Evolutionary conservation across 352 stramenopile genomes (phyloP).

Genomic region (Thalassiosira pacifica): DNA sequence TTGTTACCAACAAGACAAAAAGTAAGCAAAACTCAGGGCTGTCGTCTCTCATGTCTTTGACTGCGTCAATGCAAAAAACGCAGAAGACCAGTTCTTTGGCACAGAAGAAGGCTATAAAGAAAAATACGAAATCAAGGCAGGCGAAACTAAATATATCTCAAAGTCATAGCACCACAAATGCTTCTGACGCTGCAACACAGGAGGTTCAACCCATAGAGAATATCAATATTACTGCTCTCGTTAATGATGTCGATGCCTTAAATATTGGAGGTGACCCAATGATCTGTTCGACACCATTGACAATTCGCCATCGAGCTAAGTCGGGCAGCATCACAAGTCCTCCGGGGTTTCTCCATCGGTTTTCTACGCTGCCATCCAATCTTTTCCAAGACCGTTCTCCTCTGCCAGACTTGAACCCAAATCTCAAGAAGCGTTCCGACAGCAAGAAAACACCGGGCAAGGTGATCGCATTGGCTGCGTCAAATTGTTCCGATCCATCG

Average conservation of each 20-base stretch:
- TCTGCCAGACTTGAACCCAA: conserved; percentile 41
- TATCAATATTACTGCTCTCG: conserved; percentile 1
- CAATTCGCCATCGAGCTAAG: conserved; percentile 16
- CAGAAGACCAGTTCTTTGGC: background rate
- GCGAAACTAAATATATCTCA: conserved; percentile 7
- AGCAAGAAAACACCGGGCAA: conserved; percentile 46
- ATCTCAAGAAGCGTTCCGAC: conserved; percentile 41
- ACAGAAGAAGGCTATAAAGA: background rate
- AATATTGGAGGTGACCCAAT: background rate
- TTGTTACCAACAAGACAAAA: background rate
- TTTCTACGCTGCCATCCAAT: conserved; percentile 38
- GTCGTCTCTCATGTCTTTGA: conserved; percentile 53
- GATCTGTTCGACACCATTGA: conserved; percentile 19
- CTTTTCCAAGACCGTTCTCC: conserved; percentile 38
- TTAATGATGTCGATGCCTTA: background rate
- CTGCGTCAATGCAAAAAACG: conserved; percentile 41
- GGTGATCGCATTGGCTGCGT: background rate
- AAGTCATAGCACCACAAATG: background rate
- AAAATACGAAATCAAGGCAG: background rate
- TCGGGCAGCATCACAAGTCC: conserved; percentile 22
- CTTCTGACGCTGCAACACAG: background rate
- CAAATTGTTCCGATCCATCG: too few relatives aligned
- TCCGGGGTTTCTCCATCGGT: conserved; percentile 27
- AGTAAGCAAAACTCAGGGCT: conserved; percentile 25
- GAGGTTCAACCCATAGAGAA: background rate